Base-by-base conservation (phyloP, 2,329 filamentous ascomycete genomes). In the Aspergillus melleus region DNA sequence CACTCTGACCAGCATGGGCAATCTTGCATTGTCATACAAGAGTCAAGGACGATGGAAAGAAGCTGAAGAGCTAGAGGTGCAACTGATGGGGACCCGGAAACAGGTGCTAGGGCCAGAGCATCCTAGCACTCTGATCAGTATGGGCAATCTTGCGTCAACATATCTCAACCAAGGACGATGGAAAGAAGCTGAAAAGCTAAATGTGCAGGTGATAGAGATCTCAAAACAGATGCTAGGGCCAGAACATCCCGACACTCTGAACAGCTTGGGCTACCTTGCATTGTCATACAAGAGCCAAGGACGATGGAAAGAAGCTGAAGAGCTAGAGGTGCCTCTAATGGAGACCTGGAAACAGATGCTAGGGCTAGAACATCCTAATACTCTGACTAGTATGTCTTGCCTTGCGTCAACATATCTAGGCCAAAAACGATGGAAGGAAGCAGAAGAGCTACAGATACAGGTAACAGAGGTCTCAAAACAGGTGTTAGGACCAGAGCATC, bases 141-240 rank as follows among this genome's bases (percentile, higher is more conserved):
- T 54, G 36, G n/a, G 32, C 36, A 51, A 54, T 26, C n/a, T 60
- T n/a, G 51, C 51, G 2, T 46, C 14, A 46, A 46, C 42, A 20
- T 46, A 46, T n/a, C 8, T 4, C 2, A 19, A 14, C n/a, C 19
- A 29, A 54, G 36, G 52, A 52, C 58, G 61, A 60, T 49, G 22
- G 49, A 14, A 66, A 51, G 60, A 67, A 52, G 65, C 65, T 1
- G 65, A 66, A 54, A 26, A 63, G 60, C 58, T 67, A 8, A 20
- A 39, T 11, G n/a, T 63, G 36, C 57, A 65, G 51, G 64, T 66
- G 10, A 50, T 68, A 29, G 59, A 69, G 52, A 63, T 22, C 2
- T 47, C 42, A 4, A 65, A 65, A 57, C 55, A 14, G 50, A 44
- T 60, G 20, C 64, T 68, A 10, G 66, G 66, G 1, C 54, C 29